Evolutionary conservation across 2,329 filamentous ascomycete genomes (phyloP), one percentile per base, ranked within the genome.

Genomic region (Aspergillus sojae): DNA sequence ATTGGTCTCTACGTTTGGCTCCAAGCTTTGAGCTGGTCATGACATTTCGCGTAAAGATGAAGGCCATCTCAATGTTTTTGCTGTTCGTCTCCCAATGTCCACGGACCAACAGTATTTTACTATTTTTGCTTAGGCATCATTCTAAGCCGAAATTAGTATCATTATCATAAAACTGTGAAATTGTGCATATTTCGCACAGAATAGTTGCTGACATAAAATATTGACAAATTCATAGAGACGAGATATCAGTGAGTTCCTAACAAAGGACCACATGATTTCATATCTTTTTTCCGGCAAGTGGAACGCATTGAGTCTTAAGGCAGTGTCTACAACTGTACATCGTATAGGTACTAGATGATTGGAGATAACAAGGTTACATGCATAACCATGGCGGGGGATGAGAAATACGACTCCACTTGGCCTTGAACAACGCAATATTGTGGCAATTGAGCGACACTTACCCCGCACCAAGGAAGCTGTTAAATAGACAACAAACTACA

Each of bases 1-100:
- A 1, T 85, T 82, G 83, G 77, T 32, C 19, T 21, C 48, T 6
- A 34, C 48, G 1, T 52, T 52, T 12, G 9, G 28, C 4, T n/a
- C 48, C 6, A 32, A 32, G 6, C 46, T 5, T 28, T 48, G 14
- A 48, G 23, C 9, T 41, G 5, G 39, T n/a, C 5, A 19, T 5
- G 36, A 7, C 5, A 5, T 39, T 19, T 39, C 11, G 1, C 12
- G 34, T 14, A 14, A 5, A 36, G 12, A 4, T 36, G 1, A 3
- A 32, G 34, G 1, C 34, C 34, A 14, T 36, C 34, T 14, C 12
- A 14, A 2, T 14, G 34, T 36, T 36, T 12, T 36, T 3, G 34
- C 34, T 36, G 34, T 32, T 1, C 2, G 30, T 32, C 30, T 32
- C 30, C 30, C 9, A 32, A 32, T 36, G 4, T 36, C 5, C 34